These are phyloP conservation scores for Penicillium brevicompactum DNA, from an alignment of 2,329 filamentous ascomycete genomes.

Conservation along the genomic window DNA sequence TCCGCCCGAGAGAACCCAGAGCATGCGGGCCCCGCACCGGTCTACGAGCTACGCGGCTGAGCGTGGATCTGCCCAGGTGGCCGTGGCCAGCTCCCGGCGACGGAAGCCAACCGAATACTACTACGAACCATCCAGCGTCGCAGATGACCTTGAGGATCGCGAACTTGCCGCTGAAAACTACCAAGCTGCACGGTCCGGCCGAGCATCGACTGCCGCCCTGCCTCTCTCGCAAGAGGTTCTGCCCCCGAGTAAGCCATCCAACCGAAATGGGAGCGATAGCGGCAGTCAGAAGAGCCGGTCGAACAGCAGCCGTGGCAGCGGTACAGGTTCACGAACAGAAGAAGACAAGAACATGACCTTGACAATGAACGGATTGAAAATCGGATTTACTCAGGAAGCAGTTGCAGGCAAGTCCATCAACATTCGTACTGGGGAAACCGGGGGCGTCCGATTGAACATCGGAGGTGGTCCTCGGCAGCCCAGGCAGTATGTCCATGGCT, in stretches of 20 bases:
- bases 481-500: slow-evolving; percentile 38
- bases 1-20: slow-evolving; percentile 38
- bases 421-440: slow-evolving; percentile 40
- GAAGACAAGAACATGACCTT: slow-evolving; percentile 44
- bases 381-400: slow-evolving; percentile 40
- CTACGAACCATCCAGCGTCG: slow-evolving; percentile 17
- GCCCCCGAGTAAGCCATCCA: slow-evolving; percentile 32
- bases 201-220: slow-evolving; percentile 19
- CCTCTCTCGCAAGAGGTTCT: slow-evolving; percentile 41
- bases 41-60: slow-evolving; percentile 37
- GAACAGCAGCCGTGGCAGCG: slow-evolving; percentile 44
- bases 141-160: slow-evolving; percentile 39
- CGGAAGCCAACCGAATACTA: slow-evolving; percentile 37
- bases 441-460: slow-evolving; percentile 43
- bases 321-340: slow-evolving; percentile 34
- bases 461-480: slow-evolving; percentile 36
- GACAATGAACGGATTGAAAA: slow-evolving; percentile 43
- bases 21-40: slow-evolving; percentile 31
- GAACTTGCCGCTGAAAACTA: slow-evolving; percentile 43
- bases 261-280: slow-evolving; percentile 39
- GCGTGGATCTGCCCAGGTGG: slow-evolving; percentile 32
- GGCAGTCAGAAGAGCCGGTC: slow-evolving; percentile 46
- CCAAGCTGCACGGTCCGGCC: slow-evolving; percentile 37
- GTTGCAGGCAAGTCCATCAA: slow-evolving; percentile 43
- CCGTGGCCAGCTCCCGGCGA: slow-evolving; percentile 38